Base-by-base conservation (phyloP, 2,329 filamentous ascomycete species). In the Colletotrichum phormii region DNA sequence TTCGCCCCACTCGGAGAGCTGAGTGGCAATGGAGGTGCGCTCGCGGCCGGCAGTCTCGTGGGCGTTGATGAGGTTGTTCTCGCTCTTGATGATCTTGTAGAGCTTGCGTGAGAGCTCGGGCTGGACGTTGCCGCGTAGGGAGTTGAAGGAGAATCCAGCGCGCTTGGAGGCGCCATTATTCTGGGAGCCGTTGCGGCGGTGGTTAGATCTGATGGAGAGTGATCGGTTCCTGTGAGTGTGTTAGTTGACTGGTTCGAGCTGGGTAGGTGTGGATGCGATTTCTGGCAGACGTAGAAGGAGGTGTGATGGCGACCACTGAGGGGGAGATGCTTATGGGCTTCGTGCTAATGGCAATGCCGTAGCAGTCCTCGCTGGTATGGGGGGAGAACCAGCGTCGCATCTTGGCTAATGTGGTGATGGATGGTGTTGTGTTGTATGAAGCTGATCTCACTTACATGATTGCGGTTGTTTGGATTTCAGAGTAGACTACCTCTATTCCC, bases 1-100 rank as follows among this genome's bases (percentile, higher is more conserved):
- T 84, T 98, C 95, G 71, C 97, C 97, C 97, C 97, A 99, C 77
- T 98, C 95, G 8, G 95, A 97, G 57, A 99, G 90, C 85, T 98
- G 96, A 12, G 92, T 91, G 18, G 95, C 97, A 79, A 98, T 95
- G 62, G 91, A 90, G 73, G 94, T 85, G 70, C 95, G 94, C 86
- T 98, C 96, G 72, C 93, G 93, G 61, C 92, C 94, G 7, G 96
- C 97, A 7, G 90, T 86, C 85, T 98, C 95, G 84, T 98, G 93
- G 61, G 94, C 93, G 62, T 89, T 88, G 78, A 98, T 95, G 46
- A 95, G 92, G 80, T 93, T 92, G 87, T 98, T 98, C 84, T 97
- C 93, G 62, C 93, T 94, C 86, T 99, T 99, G 87, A 98, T 98
- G 74, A 99, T 89, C 78, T 93, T 93, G 88, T 92, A 97, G 64